Evolutionary conservation across 2,329 filamentous ascomycete genomes (phyloP).

Genomic region (Allantophomopsis cytisporea): DNA sequence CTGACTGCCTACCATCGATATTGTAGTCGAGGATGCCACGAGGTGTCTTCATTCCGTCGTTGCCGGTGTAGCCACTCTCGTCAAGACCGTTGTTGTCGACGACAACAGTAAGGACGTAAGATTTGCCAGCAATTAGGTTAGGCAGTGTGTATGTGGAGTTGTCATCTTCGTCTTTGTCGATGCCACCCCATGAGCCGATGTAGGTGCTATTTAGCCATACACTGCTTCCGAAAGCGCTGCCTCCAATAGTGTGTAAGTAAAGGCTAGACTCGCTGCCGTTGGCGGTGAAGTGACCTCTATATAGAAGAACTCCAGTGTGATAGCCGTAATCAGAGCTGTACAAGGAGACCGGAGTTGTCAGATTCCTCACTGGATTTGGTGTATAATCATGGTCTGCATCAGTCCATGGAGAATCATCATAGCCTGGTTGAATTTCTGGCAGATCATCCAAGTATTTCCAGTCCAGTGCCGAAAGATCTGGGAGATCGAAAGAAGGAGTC

Average conservation of each 20-base stretch:
- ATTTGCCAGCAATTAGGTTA: constrained; percentile 31
- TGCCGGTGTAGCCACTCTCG: constrained; percentile 46
- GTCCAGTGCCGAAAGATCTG: constrained; percentile 38
- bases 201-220: constrained; percentile 52
- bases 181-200: constrained; percentile 50
- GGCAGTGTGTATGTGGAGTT: constrained; percentile 44
- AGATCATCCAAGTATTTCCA: constrained; percentile 64
- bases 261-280: constrained; percentile 44
- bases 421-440: constrained; percentile 49
- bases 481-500: constrained; percentile 36
- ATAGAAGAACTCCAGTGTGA: constrained; percentile 54
- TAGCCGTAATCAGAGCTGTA: constrained; percentile 65
- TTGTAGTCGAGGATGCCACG: constrained; percentile 49
- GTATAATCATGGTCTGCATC: constrained; percentile 41
- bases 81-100: constrained; percentile 64
- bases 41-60: constrained; percentile 46
- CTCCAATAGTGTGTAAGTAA: constrained; percentile 48
- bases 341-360: constrained; percentile 49
- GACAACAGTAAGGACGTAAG: constrained; percentile 53
- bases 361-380: constrained; percentile 38
- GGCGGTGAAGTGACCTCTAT: constrained; percentile 55
- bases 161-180: constrained; percentile 29
- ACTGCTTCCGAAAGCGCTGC: constrained; percentile 51
- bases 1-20: constrained; percentile 29
- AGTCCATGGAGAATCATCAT: constrained; percentile 59